Evolutionary conservation across 345 rosid genomes (phyloP).

Genomic region (Eutrema yunnanense): DNA sequence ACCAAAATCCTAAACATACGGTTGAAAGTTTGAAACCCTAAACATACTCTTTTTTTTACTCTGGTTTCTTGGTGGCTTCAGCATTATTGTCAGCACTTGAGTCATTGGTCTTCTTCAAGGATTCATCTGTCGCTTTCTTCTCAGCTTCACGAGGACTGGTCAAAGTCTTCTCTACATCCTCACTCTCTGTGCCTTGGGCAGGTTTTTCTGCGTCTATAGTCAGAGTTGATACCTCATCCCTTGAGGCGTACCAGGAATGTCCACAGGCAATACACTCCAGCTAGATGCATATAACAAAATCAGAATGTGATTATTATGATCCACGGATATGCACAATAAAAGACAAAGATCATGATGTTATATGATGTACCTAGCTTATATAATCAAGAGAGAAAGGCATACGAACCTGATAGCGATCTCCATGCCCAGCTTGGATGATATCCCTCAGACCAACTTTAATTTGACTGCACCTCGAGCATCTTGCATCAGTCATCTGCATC

Average conservation of each 20-base stretch:
- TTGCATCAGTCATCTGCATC: slow-evolving; percentile 71
- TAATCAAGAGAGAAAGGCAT: not conserved
- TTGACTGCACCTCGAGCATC: slow-evolving; percentile 75
- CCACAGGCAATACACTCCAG: slow-evolving; percentile 90
- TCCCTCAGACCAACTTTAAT: slow-evolving; percentile 73
- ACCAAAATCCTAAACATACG: not conserved
- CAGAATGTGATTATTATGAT: not conserved
- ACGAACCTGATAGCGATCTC: slow-evolving; percentile 89
- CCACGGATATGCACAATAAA: not conserved
- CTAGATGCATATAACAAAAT: slow-evolving; percentile 31
- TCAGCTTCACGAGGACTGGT: slow-evolving; percentile 54
- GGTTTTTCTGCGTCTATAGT: slow-evolving; percentile 61
- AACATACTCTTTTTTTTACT: slow-evolving; percentile 13
- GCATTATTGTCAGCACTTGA: slow-evolving; percentile 36
- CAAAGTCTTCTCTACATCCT: slow-evolving; percentile 54
- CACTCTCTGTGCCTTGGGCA: slow-evolving; percentile 42
- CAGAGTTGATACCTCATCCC: slow-evolving; percentile 73
- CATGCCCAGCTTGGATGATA: slow-evolving; percentile 95
- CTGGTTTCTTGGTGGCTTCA: slow-evolving; percentile 34
- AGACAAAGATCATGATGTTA: not conserved
- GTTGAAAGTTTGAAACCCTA: not conserved
- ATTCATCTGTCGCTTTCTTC: slow-evolving; percentile 43
- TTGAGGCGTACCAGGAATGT: slow-evolving; percentile 83
- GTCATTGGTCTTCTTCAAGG: slow-evolving; percentile 35
- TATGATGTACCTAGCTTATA: not conserved